Conservation (phyloP, 2,329 filamentous ascomycete genomes). For the Fusarium bactridioides region DNA sequence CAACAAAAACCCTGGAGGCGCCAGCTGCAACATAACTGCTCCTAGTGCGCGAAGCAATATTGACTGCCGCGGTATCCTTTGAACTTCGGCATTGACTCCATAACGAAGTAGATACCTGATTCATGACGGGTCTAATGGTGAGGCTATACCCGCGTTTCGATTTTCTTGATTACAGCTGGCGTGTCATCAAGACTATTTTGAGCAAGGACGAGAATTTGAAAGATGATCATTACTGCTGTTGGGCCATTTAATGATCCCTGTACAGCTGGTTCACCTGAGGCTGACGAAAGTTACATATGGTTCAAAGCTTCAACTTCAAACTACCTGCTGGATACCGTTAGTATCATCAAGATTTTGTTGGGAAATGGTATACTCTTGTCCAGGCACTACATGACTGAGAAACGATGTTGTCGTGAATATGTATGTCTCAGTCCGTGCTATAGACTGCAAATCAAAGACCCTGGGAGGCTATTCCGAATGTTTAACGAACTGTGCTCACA, state of each 20-base stretch:
- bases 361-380: accelerated
- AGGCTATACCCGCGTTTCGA: neutral
- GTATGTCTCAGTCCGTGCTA: neutral
- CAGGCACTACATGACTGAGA: too few species aligned
- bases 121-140: neutral
- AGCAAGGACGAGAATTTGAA: neutral
- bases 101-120: neutral
- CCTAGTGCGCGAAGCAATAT: neutral
- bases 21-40: neutral
- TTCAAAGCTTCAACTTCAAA: neutral
- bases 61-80: neutral
- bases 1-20: neutral
- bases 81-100: neutral
- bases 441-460: neutral
- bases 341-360: neutral
- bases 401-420: accelerated
- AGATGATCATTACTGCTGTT: neutral
- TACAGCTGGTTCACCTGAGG: neutral
- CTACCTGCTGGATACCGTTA: neutral
- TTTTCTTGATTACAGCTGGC: too few species aligned
- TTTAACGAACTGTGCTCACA: neutral
- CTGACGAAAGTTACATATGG: neutral
- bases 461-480: neutral
- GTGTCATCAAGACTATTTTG: neutral
- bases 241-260: neutral